Conservation (phyloP, 768 basidiomycete genomes). For the Lactifluus volemus region DNA sequence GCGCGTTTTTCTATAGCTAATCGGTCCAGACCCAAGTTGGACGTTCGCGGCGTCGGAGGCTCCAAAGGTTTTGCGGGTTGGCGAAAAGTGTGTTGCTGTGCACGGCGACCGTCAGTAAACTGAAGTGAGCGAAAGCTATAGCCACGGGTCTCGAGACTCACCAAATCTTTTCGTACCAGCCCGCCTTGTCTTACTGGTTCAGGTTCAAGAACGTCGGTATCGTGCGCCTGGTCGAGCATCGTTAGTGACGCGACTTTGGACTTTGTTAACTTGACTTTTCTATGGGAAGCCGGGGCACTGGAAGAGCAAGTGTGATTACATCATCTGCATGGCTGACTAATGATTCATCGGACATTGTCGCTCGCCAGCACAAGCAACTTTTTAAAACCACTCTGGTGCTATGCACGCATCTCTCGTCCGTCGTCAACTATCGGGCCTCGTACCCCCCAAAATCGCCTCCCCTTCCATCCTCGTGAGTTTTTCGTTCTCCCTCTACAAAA, state of each 20-base stretch:
- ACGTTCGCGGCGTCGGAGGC: slow-evolving; percentile 69
- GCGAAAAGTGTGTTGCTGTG: slow-evolving; percentile 66
- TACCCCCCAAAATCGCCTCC: slow-evolving; percentile 94
- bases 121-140: neutral
- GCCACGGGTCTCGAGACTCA: slow-evolving; percentile 24
- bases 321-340: slow-evolving; percentile 27
- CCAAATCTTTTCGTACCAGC: slow-evolving; percentile 57
- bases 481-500: neutral
- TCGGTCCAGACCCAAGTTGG: slow-evolving; percentile 78
- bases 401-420: slow-evolving; percentile 84
- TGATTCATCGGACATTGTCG: neutral
- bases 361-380: too few relatives aligned
- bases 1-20: slow-evolving; percentile 84
- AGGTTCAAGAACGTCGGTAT: slow-evolving; percentile 77
- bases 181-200: slow-evolving; percentile 74
- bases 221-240: slow-evolving; percentile 29
- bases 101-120: slow-evolving; percentile 1
- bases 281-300: too few relatives aligned
- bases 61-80: slow-evolving; percentile 64
- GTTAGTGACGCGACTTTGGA: neutral
- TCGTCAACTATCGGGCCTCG: slow-evolving; percentile 73
- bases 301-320: slow-evolving; percentile 50
- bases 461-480: slow-evolving; percentile 74
- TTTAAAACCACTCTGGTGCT: too few relatives aligned
- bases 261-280: too few relatives aligned